Evolutionary conservation across 2,329 filamentous ascomycete genomes (phyloP).

Genomic region (Penicillium corylophilum): DNA sequence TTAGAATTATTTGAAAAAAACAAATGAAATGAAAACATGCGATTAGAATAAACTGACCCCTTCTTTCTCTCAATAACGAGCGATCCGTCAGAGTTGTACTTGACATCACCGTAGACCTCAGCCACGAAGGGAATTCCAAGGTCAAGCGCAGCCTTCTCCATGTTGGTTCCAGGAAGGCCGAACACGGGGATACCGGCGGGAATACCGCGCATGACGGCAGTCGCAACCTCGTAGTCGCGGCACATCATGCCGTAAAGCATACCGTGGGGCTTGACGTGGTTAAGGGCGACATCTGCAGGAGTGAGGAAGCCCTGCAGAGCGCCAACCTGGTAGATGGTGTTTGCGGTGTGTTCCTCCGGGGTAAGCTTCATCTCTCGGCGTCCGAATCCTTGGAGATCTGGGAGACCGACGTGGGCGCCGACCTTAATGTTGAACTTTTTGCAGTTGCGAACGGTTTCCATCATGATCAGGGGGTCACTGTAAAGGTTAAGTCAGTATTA

Average conservation of each 20-base stretch:
- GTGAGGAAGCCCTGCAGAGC: neutral
- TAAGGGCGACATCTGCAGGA: constrained; percentile 44
- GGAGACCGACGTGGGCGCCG: constrained; percentile 64
- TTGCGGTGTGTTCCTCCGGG: constrained; percentile 57
- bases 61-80: constrained; percentile 60
- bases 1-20: too few relatives aligned
- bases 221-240: constrained; percentile 51
- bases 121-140: constrained; percentile 54
- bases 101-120: constrained; percentile 58
- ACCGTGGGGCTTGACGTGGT: constrained; percentile 65
- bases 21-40: too few relatives aligned
- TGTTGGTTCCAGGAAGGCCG: constrained; percentile 55
- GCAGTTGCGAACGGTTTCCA: constrained; percentile 57
- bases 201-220: constrained; percentile 55
- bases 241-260: constrained; percentile 60
- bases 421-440: constrained; percentile 58
- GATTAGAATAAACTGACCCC: too few relatives aligned
- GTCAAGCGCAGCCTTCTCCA: constrained; percentile 55
- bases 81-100: constrained; percentile 52
- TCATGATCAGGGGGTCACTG: constrained; percentile 66
- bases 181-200: constrained; percentile 54
- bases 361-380: constrained; percentile 61
- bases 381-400: constrained; percentile 66
- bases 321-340: constrained; percentile 63
- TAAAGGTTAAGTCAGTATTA: too few relatives aligned